Conservation (phyloP, 2,329 filamentous ascomycete species). For the Calonectria pseudoturangicola region DNA sequence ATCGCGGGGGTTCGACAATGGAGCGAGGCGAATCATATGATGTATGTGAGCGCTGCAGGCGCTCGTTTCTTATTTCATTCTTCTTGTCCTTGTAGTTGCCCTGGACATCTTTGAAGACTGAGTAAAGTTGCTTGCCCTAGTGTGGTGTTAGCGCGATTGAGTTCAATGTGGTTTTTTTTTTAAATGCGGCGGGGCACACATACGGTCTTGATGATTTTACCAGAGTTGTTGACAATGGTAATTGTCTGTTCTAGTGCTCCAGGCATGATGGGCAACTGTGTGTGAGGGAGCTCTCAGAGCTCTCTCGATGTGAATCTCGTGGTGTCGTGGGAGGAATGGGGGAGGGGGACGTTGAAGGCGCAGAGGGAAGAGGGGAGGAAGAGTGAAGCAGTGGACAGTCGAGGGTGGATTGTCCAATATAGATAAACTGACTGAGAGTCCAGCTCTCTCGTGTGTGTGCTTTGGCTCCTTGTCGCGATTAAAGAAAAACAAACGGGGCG, state of each 20-base stretch:
- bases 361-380: neutral
- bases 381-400: neutral
- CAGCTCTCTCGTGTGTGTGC: constrained; percentile 49
- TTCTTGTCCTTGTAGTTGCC: constrained; percentile 92
- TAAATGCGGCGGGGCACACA: constrained; percentile 59
- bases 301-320: neutral
- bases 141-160: constrained; percentile 33
- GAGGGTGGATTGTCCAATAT: neutral
- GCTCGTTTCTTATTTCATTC: constrained; percentile 83
- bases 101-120: constrained; percentile 94
- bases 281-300: constrained; percentile 40
- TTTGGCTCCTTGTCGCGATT: constrained; percentile 35
- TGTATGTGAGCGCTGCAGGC: constrained; percentile 77
- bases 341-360: neutral
- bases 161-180: constrained; percentile 18
- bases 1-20: constrained; percentile 39
- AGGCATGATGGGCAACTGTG: constrained; percentile 57
- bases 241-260: constrained; percentile 79
- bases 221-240: constrained; percentile 92
- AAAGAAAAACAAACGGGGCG: constrained; percentile 37
- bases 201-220: constrained; percentile 93
- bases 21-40: constrained; percentile 64
- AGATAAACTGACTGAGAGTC: constrained; percentile 41
- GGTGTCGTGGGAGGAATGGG: neutral
- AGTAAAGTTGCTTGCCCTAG: constrained; percentile 91